Conservation (phyloP, 2,329 filamentous ascomycete species). For the Diaporthe sp. region DNA sequence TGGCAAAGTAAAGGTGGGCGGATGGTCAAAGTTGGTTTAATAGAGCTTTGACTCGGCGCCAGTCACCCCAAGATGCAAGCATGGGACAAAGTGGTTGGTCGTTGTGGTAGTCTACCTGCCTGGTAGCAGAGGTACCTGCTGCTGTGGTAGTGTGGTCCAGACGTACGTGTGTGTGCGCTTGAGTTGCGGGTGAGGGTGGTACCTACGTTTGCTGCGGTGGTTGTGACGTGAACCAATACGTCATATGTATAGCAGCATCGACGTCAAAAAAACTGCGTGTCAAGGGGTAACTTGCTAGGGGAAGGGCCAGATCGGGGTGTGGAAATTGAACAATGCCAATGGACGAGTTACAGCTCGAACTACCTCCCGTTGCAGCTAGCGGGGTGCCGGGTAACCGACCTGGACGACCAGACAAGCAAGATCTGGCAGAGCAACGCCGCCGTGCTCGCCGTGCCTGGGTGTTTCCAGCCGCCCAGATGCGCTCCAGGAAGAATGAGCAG, state of each 20-base stretch:
- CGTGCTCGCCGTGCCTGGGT: neutral
- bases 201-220: constrained; percentile 31
- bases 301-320: constrained; percentile 8
- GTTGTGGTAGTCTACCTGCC: neutral
- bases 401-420: constrained; percentile 12
- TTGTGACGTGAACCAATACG: constrained; percentile 41
- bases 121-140: constrained; percentile 1
- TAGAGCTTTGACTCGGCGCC: constrained; percentile 31
- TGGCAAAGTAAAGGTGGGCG: constrained; percentile 1
- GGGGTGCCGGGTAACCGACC: constrained; percentile 27
- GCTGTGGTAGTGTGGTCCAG: constrained; percentile 7
- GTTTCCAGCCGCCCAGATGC: constrained; percentile 14
- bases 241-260: constrained; percentile 37
- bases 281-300: constrained; percentile 17
- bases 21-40: constrained; percentile 39
- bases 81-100: constrained; percentile 15
- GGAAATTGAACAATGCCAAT: constrained; percentile 38
- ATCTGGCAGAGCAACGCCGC: constrained; percentile 1
- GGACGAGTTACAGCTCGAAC: constrained; percentile 13
- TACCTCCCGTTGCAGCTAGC: constrained; percentile 19
- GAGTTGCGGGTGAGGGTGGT: neutral
- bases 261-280: constrained; percentile 30
- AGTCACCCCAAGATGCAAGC: constrained; percentile 26
- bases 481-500: constrained; percentile 3
- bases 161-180: neutral